These are phyloP conservation scores for Starmerella tilneyi DNA, from an alignment of 805 yeast genomes.

Conservation along the genomic window DNA sequence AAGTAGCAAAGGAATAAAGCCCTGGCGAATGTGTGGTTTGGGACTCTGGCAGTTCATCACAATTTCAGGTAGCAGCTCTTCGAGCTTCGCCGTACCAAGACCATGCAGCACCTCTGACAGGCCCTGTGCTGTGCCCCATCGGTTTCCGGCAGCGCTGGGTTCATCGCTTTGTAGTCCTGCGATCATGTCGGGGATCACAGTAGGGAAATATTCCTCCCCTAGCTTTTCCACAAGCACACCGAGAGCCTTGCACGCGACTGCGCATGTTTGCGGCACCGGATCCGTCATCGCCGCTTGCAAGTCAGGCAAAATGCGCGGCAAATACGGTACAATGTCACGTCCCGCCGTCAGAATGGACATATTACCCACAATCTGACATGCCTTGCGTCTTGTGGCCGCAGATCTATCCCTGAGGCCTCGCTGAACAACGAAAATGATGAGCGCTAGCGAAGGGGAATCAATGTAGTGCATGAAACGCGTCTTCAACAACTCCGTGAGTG, in stretches of 20 bases:
- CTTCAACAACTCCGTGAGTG: slow-evolving; percentile 71
- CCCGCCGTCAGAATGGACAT: slow-evolving; percentile 94
- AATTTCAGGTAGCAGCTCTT: slow-evolving; percentile 75
- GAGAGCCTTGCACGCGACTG: slow-evolving; percentile 93
- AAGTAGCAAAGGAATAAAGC: slow-evolving; percentile 79
- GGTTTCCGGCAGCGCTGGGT: slow-evolving; percentile 71
- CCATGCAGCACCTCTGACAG: slow-evolving; percentile 89
- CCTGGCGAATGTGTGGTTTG: slow-evolving; percentile 72
- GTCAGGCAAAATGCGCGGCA: slow-evolving; percentile 65
- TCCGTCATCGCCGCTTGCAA: slow-evolving; percentile 94
- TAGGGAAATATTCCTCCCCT: slow-evolving; percentile 94
- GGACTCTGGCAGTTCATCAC: slow-evolving; percentile 57
- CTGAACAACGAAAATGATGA: slow-evolving; percentile 86
- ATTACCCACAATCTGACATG: slow-evolving; percentile 97
- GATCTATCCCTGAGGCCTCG: slow-evolving; percentile 93
- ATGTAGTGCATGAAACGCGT: slow-evolving; percentile 96
- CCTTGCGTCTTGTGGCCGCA: slow-evolving; percentile 83
- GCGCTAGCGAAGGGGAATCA: slow-evolving; percentile 94
- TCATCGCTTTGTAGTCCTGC: slow-evolving; percentile 54
- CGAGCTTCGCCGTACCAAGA: slow-evolving; percentile 75
- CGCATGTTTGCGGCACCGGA: slow-evolving; percentile 93
- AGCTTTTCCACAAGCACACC: slow-evolving; percentile 93
- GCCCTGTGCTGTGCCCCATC: slow-evolving; percentile 96
- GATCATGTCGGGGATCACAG: slow-evolving; percentile 68
- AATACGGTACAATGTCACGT: slow-evolving; percentile 73